Evolutionary conservation across 2,329 filamentous ascomycete genomes (phyloP).

Genomic region (Acrocalymma vagum): DNA sequence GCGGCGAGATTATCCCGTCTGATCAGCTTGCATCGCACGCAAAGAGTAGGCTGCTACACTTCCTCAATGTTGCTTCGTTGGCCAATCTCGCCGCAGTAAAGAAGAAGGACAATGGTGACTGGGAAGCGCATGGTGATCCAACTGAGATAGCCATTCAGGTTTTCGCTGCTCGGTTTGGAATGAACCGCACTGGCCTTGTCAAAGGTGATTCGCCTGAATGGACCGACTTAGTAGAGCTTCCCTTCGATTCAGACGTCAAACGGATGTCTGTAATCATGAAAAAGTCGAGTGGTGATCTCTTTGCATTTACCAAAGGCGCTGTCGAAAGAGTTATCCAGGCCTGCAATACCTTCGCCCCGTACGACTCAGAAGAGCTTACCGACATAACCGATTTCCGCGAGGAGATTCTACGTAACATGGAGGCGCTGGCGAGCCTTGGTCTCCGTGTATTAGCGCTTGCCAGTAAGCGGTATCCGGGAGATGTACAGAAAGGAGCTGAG

Average conservation of each 20-base stretch:
- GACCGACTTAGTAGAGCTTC: conserved; percentile 68
- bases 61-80: conserved; percentile 46
- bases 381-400: conserved; percentile 63
- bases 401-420: conserved; percentile 73
- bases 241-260: conserved; percentile 78
- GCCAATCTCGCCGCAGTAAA: conserved; percentile 63
- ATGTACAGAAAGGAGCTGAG: conserved; percentile 55
- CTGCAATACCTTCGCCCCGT: conserved; percentile 63
- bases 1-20: conserved; percentile 16
- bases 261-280: conserved; percentile 78
- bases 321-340: conserved; percentile 73
- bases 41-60: conserved; percentile 35
- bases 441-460: conserved; percentile 75
- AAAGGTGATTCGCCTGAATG: conserved; percentile 40
- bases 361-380: conserved; percentile 48
- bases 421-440: conserved; percentile 70
- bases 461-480: conserved; percentile 53
- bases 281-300: conserved; percentile 40
- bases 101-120: conserved; percentile 50
- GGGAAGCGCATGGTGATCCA: conserved; percentile 49
- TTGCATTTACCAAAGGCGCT: conserved; percentile 71
- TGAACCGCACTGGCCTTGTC: conserved; percentile 64
- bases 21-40: conserved; percentile 31
- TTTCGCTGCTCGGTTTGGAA: conserved; percentile 73
- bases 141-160: conserved; percentile 81